These are phyloP conservation scores for Didymella keratinophila DNA, from an alignment of 2,329 filamentous ascomycete genomes.

Conservation along the genomic window DNA sequence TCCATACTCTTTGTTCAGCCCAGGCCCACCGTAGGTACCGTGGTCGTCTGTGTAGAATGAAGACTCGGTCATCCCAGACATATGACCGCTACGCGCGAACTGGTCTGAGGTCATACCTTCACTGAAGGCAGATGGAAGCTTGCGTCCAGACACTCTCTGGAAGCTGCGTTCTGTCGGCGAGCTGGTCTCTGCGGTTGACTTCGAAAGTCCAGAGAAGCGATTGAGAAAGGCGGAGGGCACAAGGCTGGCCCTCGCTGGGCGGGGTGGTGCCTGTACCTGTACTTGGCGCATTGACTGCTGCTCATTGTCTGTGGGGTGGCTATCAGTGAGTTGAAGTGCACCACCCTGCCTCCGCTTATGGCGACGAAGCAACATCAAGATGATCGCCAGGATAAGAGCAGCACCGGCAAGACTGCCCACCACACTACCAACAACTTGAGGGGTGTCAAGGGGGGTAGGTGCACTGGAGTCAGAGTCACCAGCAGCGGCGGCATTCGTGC, in stretches of 20 bases:
- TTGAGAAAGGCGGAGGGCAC: slow-evolving; percentile 51
- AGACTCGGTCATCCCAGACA: slow-evolving; percentile 50
- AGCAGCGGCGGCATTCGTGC: slow-evolving; percentile 20
- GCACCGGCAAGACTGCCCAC: slow-evolving; percentile 67
- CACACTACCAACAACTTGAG: slow-evolving; percentile 68
- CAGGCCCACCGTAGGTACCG: slow-evolving; percentile 52
- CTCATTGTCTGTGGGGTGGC: slow-evolving; percentile 34
- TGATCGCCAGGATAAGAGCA: slow-evolving; percentile 59
- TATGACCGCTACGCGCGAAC: slow-evolving; percentile 40
- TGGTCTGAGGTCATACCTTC: slow-evolving; percentile 56
- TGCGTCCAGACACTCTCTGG: slow-evolving; percentile 57
- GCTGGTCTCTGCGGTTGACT: slow-evolving; percentile 48
- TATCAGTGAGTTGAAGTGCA: slow-evolving; percentile 42
- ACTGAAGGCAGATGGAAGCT: slow-evolving; percentile 59
- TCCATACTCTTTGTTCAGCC: slow-evolving; percentile 31
- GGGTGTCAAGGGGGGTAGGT: slow-evolving; percentile 53
- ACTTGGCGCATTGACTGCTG: slow-evolving; percentile 51
- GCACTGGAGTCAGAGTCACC: slow-evolving; percentile 19
- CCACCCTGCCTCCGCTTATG: slow-evolving; percentile 53
- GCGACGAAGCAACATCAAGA: slow-evolving; percentile 62
- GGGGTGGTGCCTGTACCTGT: slow-evolving; percentile 35
- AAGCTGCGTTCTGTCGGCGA: slow-evolving; percentile 55
- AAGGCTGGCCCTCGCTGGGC: slow-evolving; percentile 48
- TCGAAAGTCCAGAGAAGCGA: slow-evolving; percentile 50
- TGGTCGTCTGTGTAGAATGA: slow-evolving; percentile 57